Evolutionary conservation across 2,329 filamentous ascomycete species (phyloP).

Genomic region (Ophiostoma ips): DNA sequence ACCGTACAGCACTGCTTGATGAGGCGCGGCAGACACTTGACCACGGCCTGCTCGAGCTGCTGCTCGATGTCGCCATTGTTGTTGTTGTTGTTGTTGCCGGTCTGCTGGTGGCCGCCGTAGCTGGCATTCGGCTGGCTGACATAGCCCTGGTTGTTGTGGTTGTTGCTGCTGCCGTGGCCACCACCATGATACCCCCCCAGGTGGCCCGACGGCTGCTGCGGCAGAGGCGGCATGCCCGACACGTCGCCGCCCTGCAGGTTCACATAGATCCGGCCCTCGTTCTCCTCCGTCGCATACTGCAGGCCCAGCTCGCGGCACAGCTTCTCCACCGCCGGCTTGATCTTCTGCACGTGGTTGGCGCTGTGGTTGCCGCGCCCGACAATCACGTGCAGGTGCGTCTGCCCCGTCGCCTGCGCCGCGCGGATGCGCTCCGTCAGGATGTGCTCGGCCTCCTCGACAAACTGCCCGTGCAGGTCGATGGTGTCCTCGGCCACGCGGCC

Average conservation of each 20-base stretch:
- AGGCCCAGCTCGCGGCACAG: slow-evolving; percentile 73
- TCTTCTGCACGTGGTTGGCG: slow-evolving; percentile 68
- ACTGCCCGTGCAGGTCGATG: slow-evolving; percentile 90
- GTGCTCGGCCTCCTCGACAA: slow-evolving; percentile 85
- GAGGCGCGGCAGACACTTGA: slow-evolving; percentile 43
- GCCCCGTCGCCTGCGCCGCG: slow-evolving; percentile 57
- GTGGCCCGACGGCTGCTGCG: slow-evolving; percentile 31
- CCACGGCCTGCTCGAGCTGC: slow-evolving; percentile 31
- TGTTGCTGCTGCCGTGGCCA: background rate
- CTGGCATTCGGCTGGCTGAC: slow-evolving; percentile 19
- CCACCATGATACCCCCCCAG: slow-evolving; percentile 25
- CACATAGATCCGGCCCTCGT: slow-evolving; percentile 78
- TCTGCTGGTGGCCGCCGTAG: slow-evolving; percentile 18
- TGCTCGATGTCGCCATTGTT: slow-evolving; percentile 43
- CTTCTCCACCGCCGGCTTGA: slow-evolving; percentile 88
- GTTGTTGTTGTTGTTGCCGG: slow-evolving; percentile 22
- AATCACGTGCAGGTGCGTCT: slow-evolving; percentile 82
- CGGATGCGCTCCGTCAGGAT: slow-evolving; percentile 78
- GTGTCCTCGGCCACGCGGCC: slow-evolving; percentile 65
- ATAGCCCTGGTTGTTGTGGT: slow-evolving; percentile 18
- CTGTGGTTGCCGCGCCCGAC: slow-evolving; percentile 93
- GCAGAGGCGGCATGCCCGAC: slow-evolving; percentile 26
- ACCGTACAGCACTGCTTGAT: slow-evolving; percentile 55
- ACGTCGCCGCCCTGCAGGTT: slow-evolving; percentile 64
- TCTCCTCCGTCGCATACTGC: slow-evolving; percentile 73